Evolutionary conservation across 2,329 filamentous ascomycete species (phyloP), one percentile per base, ranked within the genome.

Genomic region (Penicillium sp.): DNA sequence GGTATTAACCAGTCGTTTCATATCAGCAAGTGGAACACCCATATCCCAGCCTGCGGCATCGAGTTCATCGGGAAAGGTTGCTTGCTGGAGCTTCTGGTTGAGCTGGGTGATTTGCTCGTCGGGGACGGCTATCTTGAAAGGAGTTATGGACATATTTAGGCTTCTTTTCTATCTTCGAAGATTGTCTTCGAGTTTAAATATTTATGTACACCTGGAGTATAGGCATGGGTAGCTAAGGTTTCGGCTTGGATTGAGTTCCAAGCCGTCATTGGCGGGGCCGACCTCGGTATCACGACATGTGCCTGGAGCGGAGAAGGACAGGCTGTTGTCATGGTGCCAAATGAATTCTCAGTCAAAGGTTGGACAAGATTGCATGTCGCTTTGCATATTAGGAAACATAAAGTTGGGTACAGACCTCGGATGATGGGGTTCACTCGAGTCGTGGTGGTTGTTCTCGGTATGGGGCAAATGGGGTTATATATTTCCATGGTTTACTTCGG

Each of bases 11-110:
- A 89, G 75, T 9, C 84, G 78, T 64, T 85, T 84, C 55, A 89
- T 71, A 7, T 64, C 58, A n/a, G 27, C 70, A 0, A 88, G 69
- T 0, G 85, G 85, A 11, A 82, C 77, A 15, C 87, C 87, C 61
- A 85, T 82, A 15, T 81, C 76, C 84, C 84, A 84, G 42, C 63
- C 74, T 4, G 79, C 75, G 25, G 65, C 69, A 22, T 83, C 75
- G 20, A 83, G 73, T 66, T 86, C 84, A 63, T 85, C 79, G 0
- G 85, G 85, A 47, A 85, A 84, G 7, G 77, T 76, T 4, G 82
- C 71, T 1, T 78, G 71, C 0, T 76, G 69, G 2, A 89, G 80
- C 64, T 85, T 86, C 26, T 78, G 74, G 56, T 80, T 78, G 2
- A 88, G 75, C n/a, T 75, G 75, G 9, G 81, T 72, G 15, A 88